These are phyloP conservation scores for Globisporangium nunn DNA, from an alignment of 352 stramenopile genomes.

Conservation along the genomic window DNA sequence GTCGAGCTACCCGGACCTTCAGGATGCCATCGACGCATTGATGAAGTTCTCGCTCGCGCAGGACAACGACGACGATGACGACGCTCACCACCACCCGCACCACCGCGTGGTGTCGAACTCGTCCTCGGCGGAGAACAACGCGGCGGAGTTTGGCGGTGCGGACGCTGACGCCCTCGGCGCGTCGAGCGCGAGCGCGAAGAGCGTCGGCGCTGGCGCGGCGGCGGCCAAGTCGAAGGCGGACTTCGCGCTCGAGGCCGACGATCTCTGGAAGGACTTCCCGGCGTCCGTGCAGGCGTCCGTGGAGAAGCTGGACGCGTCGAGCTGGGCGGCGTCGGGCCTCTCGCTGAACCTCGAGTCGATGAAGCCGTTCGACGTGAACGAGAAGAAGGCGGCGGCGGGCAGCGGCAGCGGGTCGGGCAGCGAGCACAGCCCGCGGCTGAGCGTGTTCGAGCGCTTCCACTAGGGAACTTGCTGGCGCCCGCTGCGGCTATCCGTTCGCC, in stretches of 20 bases:
- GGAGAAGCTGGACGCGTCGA: constrained; percentile 34
- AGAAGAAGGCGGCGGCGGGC: constrained; percentile 11
- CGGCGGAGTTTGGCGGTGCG: constrained; percentile 1
- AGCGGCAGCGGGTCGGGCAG: constrained; percentile 14
- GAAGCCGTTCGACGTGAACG: constrained; percentile 27
- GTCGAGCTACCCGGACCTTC: constrained; percentile 64
- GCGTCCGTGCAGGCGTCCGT: constrained; percentile 26
- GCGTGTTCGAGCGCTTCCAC: constrained; percentile 82
- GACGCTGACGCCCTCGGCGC: not conserved
- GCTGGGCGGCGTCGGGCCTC: constrained; percentile 47
- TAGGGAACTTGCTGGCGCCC: constrained; percentile 16
- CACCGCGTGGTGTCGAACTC: constrained; percentile 7
- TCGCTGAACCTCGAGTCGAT: constrained; percentile 55
- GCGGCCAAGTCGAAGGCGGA: constrained; percentile 24
- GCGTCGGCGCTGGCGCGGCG: not conserved
- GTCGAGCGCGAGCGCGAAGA: not conserved
- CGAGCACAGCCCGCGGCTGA: constrained; percentile 70
- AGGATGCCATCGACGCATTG: constrained; percentile 84
- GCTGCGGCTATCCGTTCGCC: not conserved
- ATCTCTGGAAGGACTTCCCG: constrained; percentile 77
- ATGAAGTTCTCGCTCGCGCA: constrained; percentile 79
- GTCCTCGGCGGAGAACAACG: constrained; percentile 11
- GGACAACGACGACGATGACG: constrained; percentile 28
- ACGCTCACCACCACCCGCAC: constrained; percentile 1
- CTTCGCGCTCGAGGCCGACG: constrained; percentile 55